Base-by-base conservation (phyloP, 78 protist species). In the Dictyostelium brefeldianum region DNA sequence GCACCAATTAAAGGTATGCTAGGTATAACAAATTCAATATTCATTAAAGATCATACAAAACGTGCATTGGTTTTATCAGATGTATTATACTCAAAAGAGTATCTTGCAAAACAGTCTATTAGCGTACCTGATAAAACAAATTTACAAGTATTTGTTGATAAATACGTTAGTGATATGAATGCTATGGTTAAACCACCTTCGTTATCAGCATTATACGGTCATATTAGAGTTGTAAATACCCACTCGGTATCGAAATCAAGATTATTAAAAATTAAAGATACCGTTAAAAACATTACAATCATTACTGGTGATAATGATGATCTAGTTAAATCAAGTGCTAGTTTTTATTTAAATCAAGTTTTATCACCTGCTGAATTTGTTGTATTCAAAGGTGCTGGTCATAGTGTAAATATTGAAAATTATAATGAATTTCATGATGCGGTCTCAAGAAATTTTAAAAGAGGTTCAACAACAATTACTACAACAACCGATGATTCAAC, bases 221-320 rank as follows among this genome's bases (percentile, higher is more conserved):
- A 91, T 12, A 83, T 81, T 20, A 25, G 48, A 29, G 46, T 90
- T 12, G 90, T 91, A 5, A 54, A 20, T 11, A 91, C 95, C 9
- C 95, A 91, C 9, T 25, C 18, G 11, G 62, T 91, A 9, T 54
- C 95, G 1, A 67, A 67, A 2, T 25, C 46, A 36, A 47, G 83
- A 54, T 43, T 91, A 51, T 17, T 29, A 4, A 48, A 27, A 20
- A 51, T 91, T 22, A 65, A 53, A 57, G 57, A 51, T 15, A 67
- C 10, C 27, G 17, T 31, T 31, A 10, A 70, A 47, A 17, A 57
- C 2, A 73, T 91, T 47, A 25, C 57, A 0, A 56, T 91, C 29
- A 81, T 91, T 14, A 78, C 89, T 7, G 95, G 95, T 27, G 67
- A 64, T 74, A 36, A 69, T 6, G 95, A 91, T 43, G 53, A 81